phyloP scores from a whole-genome alignment of 768 basidiomycete genomes.

The Panellus pusillus region DNA sequence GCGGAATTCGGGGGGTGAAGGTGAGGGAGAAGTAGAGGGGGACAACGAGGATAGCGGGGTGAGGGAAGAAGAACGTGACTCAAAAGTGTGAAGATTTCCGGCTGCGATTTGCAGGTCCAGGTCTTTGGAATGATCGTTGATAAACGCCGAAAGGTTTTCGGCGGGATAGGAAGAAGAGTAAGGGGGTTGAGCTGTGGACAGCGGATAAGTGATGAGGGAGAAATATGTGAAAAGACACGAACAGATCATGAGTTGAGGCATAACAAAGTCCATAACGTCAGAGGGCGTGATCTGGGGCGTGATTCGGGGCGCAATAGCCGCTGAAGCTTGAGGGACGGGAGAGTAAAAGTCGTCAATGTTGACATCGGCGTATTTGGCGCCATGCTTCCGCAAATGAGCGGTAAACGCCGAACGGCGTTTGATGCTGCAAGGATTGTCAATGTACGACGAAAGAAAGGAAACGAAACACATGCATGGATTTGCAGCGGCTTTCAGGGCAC shows the following conservation, averaged over 20 bases:
- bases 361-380: constrained; percentile 30
- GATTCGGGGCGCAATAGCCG: no score
- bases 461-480: constrained; percentile 39
- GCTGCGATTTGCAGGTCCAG: neutral
- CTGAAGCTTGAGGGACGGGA: constrained; percentile 23
- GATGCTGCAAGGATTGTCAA: constrained; percentile 43
- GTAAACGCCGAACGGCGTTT: constrained; percentile 62
- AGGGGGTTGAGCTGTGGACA: neutral
- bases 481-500: constrained; percentile 48
- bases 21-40: constrained; percentile 10
- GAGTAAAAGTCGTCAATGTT: constrained; percentile 35
- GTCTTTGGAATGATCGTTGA: constrained; percentile 4
- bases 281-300: no score
- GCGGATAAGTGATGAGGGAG: neutral
- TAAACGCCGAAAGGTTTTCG: neutral
- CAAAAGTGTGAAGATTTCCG: constrained; percentile 2
- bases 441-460: constrained; percentile 2
- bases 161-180: neutral
- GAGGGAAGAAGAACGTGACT: constrained; percentile 9
- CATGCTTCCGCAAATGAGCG: constrained; percentile 55
- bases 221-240: neutral
- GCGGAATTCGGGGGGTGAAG: constrained; percentile 7
- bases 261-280: no score
- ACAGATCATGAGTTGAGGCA: neutral
- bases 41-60: constrained; percentile 4